phyloP scores from a whole-genome alignment of 1,284 basidiomycete species.

The Cutaneotrichosporon spelunceum region DNA sequence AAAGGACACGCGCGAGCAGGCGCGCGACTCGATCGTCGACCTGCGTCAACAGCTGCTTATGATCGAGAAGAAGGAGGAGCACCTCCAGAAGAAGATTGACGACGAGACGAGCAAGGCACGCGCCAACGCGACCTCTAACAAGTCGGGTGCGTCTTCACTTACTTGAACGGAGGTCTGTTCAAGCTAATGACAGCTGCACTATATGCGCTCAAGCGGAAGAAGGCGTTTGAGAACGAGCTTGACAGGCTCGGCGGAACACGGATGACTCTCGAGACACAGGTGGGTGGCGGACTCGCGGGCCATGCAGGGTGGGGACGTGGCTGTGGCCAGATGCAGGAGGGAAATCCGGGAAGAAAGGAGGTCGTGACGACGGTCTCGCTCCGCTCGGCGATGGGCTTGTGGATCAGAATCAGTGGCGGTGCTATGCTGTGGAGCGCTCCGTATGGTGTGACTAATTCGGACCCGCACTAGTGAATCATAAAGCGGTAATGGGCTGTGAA shows the following conservation, averaged over 20 bases:
- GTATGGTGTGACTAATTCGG: background rate
- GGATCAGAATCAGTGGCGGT: background rate
- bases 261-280: conserved; percentile 92
- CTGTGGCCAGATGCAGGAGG: background rate
- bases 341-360: background rate
- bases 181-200: conserved; percentile 62
- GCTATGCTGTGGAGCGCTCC: background rate
- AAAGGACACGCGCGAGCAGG: conserved; percentile 71
- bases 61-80: conserved; percentile 99
- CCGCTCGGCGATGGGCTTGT: background rate
- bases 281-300: conserved; percentile 17
- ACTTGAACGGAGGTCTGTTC: background rate
- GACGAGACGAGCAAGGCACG: conserved; percentile 90
- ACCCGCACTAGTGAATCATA: background rate
- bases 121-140: conserved; percentile 90
- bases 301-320: background rate
- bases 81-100: conserved; percentile 93
- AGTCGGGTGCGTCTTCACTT: conserved; percentile 65
- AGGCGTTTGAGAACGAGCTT: conserved; percentile 81
- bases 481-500: background rate
- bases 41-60: conserved; percentile 85
- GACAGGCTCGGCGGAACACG: conserved; percentile 82
- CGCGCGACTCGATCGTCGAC: conserved; percentile 80
- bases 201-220: conserved; percentile 92
- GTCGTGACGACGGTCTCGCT: background rate